phyloP scores from a whole-genome alignment of 164 flowering plant genomes.

The Annona squamosa region DNA sequence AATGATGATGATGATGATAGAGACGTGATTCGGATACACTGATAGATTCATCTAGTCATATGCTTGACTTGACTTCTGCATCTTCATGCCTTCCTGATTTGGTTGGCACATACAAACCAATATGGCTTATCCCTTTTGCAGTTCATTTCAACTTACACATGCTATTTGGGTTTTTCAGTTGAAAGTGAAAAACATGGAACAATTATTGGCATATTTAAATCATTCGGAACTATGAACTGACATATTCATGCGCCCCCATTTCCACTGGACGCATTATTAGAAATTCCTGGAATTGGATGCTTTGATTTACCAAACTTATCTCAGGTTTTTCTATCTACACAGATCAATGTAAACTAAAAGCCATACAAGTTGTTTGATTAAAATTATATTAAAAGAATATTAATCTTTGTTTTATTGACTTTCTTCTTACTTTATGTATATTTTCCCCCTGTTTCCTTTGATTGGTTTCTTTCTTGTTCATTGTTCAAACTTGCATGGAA shows the following conservation, averaged over 20 bases:
- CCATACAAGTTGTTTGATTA: background rate
- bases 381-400: background rate
- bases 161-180: background rate
- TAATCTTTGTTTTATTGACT: background rate
- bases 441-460: background rate
- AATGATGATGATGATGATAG: no score
- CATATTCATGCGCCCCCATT: no score
- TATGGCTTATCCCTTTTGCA: background rate
- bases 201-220: no score
- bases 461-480: background rate
- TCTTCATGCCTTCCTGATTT: background rate
- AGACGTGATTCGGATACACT: no score
- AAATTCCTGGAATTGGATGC: no score
- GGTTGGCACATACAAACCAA: background rate
- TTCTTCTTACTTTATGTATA: background rate
- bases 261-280: no score
- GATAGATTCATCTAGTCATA: background rate
- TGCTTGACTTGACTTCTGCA: background rate
- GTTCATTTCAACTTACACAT: background rate
- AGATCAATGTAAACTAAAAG: no score
- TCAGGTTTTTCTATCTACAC: background rate
- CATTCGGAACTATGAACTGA: no score
- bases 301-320: background rate
- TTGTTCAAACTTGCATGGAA: conserved; percentile 4
- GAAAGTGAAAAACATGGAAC: background rate